Conservation (phyloP, 2,329 filamentous ascomycete genomes). For the Chrysosporium queenslandicum region DNA sequence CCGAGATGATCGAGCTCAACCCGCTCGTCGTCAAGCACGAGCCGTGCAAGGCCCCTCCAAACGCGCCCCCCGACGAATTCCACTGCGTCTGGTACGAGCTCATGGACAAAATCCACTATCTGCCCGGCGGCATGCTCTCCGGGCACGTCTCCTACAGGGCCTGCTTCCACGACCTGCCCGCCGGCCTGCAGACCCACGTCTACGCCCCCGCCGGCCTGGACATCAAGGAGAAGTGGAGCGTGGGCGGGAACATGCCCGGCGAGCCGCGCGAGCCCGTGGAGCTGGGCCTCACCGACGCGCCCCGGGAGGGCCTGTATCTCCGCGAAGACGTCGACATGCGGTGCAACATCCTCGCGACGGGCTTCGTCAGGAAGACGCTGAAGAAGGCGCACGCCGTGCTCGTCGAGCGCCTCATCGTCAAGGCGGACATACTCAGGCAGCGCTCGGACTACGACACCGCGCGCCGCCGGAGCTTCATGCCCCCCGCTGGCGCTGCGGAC, state of each 20-base stretch:
- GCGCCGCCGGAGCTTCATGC: neutral
- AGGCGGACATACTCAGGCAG: constrained; percentile 37
- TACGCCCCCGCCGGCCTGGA: constrained; percentile 75
- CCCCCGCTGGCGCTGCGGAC: neutral
- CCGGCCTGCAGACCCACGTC: constrained; percentile 70
- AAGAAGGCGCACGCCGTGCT: constrained; percentile 63
- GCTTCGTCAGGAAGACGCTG: constrained; percentile 73
- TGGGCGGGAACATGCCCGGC: constrained; percentile 61
- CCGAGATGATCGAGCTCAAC: constrained; percentile 79
- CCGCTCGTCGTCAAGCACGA: constrained; percentile 66
- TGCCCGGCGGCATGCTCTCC: constrained; percentile 55
- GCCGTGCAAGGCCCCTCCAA: constrained; percentile 55
- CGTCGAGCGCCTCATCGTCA: constrained; percentile 53
- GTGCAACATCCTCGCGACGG: constrained; percentile 65
- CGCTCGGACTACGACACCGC: constrained; percentile 18
- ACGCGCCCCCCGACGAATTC: constrained; percentile 60
- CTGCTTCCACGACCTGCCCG: constrained; percentile 64
- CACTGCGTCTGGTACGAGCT: constrained; percentile 67
- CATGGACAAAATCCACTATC: constrained; percentile 65
- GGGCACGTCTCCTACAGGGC: constrained; percentile 67
- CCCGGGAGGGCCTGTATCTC: constrained; percentile 62
- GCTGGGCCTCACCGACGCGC: constrained; percentile 52
- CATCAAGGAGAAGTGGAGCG: constrained; percentile 65
- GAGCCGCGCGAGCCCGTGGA: constrained; percentile 58
- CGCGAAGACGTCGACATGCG: constrained; percentile 77